Evolutionary conservation across 495 filamentous ascomycete species (phyloP).

Genomic region (Neurospora sp.): DNA sequence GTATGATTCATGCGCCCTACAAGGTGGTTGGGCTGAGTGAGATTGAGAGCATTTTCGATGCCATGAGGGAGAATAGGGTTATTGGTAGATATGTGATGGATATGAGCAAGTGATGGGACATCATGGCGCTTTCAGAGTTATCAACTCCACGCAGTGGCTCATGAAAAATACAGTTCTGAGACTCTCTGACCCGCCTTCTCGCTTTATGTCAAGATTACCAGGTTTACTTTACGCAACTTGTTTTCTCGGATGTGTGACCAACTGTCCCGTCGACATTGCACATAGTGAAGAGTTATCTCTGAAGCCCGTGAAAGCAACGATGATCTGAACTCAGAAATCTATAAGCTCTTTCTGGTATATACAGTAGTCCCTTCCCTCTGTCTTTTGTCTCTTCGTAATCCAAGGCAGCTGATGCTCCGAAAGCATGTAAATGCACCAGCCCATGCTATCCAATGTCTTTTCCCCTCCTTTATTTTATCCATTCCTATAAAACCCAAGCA

Average conservation of each 20-base stretch:
- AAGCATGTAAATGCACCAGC: background rate
- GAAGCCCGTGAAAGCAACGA: background rate
- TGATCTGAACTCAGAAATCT: background rate
- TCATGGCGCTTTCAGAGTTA: too few species aligned
- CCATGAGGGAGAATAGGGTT: conserved; percentile 65
- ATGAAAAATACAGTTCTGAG: too few species aligned
- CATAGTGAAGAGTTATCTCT: too few species aligned
- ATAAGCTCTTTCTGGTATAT: background rate
- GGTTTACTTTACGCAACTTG: background rate
- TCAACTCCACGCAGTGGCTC: too few species aligned
- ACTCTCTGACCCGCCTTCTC: background rate
- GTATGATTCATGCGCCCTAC: conserved; percentile 74
- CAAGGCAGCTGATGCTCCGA: background rate
- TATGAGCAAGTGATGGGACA: conserved; percentile 27
- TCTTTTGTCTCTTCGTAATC: background rate
- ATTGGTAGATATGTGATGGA: conserved; percentile 82
- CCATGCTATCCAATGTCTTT: background rate
- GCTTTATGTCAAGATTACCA: background rate
- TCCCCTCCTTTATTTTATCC: background rate
- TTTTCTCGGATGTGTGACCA: background rate
- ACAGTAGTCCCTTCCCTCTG: background rate
- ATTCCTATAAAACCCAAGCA: background rate
- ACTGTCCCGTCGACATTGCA: too few species aligned
- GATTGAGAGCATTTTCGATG: conserved; percentile 59
- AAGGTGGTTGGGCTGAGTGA: conserved; percentile 69